These are phyloP conservation scores for Cercospora sp. DNA, from an alignment of 2,329 filamentous ascomycete species.

Conservation along the genomic window DNA sequence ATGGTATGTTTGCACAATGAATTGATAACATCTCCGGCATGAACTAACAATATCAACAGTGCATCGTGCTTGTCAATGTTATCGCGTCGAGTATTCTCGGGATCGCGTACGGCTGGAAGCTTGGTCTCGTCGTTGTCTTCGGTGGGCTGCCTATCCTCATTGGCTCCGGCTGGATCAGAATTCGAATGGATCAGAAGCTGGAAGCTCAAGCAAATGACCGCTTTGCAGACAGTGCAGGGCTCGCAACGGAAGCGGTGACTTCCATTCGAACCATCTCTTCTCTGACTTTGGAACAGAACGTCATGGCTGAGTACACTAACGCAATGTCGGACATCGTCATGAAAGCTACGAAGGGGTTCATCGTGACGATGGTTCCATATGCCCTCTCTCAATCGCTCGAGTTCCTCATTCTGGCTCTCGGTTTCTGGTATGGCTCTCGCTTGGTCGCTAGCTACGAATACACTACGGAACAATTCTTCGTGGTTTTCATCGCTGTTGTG, in stretches of 20 bases:
- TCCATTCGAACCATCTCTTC: slow-evolving; percentile 41
- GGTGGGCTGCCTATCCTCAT: slow-evolving; percentile 40
- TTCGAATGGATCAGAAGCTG: slow-evolving; percentile 40
- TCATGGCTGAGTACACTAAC: slow-evolving; percentile 36
- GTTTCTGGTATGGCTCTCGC: slow-evolving; percentile 41
- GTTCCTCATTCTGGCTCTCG: slow-evolving; percentile 38
- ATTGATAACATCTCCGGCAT: not conserved
- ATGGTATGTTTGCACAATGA: slow-evolving; percentile 20
- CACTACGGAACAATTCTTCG: slow-evolving; percentile 52
- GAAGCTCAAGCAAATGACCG: slow-evolving; percentile 34
- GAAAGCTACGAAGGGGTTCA: slow-evolving; percentile 23
- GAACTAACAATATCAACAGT: not conserved
- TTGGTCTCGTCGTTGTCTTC: slow-evolving; percentile 40
- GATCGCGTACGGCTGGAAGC: slow-evolving; percentile 42
- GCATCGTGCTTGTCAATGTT: slow-evolving; percentile 40
- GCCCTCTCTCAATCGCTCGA: slow-evolving; percentile 39
- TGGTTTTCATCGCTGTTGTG: slow-evolving; percentile 63
- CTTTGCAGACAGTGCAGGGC: slow-evolving; percentile 39
- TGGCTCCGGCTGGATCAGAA: slow-evolving; percentile 38
- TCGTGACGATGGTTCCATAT: slow-evolving; percentile 34
- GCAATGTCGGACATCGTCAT: slow-evolving; percentile 34
- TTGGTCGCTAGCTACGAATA: slow-evolving; percentile 40
- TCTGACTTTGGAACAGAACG: slow-evolving; percentile 36
- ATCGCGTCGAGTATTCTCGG: slow-evolving; percentile 35
- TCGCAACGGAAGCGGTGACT: slow-evolving; percentile 41